Evolutionary conservation across 768 basidiomycete species (phyloP).

Genomic region (Leccinum pellstonianum): DNA sequence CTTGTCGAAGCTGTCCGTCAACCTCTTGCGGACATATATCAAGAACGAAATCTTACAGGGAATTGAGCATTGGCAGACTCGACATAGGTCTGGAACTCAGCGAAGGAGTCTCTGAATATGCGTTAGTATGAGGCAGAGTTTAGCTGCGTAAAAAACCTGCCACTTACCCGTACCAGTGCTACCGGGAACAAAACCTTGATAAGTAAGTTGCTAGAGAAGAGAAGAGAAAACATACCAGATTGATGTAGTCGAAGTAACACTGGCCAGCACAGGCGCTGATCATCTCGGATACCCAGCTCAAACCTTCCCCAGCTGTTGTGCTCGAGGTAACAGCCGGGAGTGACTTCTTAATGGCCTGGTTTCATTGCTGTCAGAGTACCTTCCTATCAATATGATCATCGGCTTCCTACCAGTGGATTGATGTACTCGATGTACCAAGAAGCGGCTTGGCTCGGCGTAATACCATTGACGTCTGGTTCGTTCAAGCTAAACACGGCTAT

Average conservation of each 20-base stretch:
- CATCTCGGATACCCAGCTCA: conserved; percentile 37
- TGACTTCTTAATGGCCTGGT: conserved; percentile 37
- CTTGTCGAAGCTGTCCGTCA: conserved; percentile 13
- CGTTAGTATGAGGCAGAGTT: neutral
- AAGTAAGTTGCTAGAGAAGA: neutral
- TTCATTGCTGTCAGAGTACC: neutral
- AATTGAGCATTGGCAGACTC: conserved; percentile 28
- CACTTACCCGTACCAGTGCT: conserved; percentile 34
- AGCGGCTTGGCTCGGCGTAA: conserved; percentile 31
- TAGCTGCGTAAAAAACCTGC: neutral
- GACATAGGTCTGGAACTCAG: conserved; percentile 30
- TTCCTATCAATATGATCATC: neutral
- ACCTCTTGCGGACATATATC: neutral
- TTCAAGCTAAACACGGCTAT: conserved; percentile 37
- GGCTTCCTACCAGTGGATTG: conserved; percentile 34
- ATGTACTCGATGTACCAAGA: conserved; percentile 36
- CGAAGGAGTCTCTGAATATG: conserved; percentile 24
- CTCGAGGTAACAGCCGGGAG: conserved; percentile 39
- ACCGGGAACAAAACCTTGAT: neutral
- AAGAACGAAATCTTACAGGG: conserved; percentile 19
- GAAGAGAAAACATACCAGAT: conserved; percentile 24
- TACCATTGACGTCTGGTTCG: conserved; percentile 36
- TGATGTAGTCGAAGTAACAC: conserved; percentile 38
- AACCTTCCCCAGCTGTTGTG: conserved; percentile 30
- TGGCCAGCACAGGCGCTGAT: conserved; percentile 34